Base-by-base conservation (phyloP, 225 moss, liverwort and hornwort species). In the Anthoceros angustus region DNA sequence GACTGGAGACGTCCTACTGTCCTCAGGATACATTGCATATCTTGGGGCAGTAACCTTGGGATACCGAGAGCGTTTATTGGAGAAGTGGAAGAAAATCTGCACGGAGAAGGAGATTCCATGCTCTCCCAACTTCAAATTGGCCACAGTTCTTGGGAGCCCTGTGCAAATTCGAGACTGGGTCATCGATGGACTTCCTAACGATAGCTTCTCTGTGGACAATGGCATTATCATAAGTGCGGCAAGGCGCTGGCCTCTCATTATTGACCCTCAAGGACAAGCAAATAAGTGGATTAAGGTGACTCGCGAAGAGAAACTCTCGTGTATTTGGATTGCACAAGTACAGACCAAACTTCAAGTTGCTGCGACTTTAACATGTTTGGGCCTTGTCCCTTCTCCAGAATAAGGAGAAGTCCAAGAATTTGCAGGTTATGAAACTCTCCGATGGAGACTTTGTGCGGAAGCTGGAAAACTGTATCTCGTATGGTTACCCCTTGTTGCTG, bases 261-360 rank as follows among this genome's bases (percentile, higher is more conserved):
- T 91, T 18, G 91, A 91, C 72, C 87, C 87, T 9, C 86, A 91
- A 43, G 87, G 87, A 5, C 91, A 91, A 8, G 91, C 84, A 43
- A 91, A 88, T 63, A 91, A 91, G 42, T 91, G 87, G 72, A 87
- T 91, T 18, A 79, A 86, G 70, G 90, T 90, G 43, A 76, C 24
- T n/a, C 15, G 3, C n/a, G 9, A 23, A 25, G 12, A 12, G 4
- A 5, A 39, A 0, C 9, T 15, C 15, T 38, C 16, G 25, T 42
- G 60, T n/a, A n/a, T n/a, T n/a, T n/a, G n/a, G n/a, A n/a, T n/a
- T n/a, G n/a, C n/a, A n/a, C n/a, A n/a, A n/a, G n/a, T n/a, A n/a
- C n/a, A n/a, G n/a, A n/a, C n/a, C n/a, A n/a, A n/a, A n/a, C n/a
- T n/a, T n/a, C n/a, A n/a, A n/a, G n/a, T n/a, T n/a, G n/a, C n/a